Evolutionary conservation across 257 asterid species (phyloP), one percentile per base, ranked within the genome.

Genomic region (Solanum sejunctum): DNA sequence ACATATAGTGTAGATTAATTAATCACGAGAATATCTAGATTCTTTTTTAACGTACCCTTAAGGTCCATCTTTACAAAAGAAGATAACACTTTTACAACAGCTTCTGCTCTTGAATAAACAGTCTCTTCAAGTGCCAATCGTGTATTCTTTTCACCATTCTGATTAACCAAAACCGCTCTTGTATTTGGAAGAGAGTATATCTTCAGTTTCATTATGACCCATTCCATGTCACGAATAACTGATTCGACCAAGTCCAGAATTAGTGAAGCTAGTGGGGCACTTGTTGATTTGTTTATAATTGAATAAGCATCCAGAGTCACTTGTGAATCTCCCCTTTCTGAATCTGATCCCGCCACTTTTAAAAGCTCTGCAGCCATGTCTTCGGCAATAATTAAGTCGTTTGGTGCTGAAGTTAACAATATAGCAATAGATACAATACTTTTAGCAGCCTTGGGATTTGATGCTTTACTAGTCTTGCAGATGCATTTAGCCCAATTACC

Each of bases 61-160:
- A 95, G 88, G 86, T 92, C 91, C 96, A 93, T 92, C 84, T 89
- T 82, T 21, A 90, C 98, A 87, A 95, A 93, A 88, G 86, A 87
- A 12, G 98, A 91, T 60, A 92, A 86, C 83, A 91, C 92, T 75
- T 91, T 89, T 81, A 94, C 94, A 63, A 91, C 90, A 82, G 92
- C 93, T 90, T 89, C 93, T 81, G 94, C 90, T 88, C 97, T 92
- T 57, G 93, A 90, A 86, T 89, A 92, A 56, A 95, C 88, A 52
- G 88, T 89, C 85, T 92, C 96, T 88, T 93, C 98, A 80, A 91
- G 51, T 49, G 89, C 91, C 89, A 92, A 86, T 70, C 89, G 90
- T 17, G 93, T 87, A 86, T 87, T 87, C 39, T 66, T 63, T 86
- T 85, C 85, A 61, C 84, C 82, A n/a, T 84, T 92, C n/a, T 90